Conservation (phyloP, 345 rosid species). For the Linum usitatissimum region DNA sequence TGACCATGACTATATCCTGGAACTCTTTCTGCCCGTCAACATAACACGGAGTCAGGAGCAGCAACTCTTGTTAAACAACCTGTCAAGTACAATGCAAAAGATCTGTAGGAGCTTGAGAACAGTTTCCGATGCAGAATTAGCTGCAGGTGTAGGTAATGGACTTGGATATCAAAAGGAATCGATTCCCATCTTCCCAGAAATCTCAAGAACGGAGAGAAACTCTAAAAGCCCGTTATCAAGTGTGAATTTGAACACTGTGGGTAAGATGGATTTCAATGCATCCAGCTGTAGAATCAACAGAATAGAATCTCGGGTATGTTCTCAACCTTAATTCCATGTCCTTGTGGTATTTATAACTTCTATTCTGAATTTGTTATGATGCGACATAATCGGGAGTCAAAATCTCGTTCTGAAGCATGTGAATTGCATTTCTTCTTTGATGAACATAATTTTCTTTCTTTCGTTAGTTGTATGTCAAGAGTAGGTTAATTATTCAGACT, state of each 20-base stretch:
- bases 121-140: slow-evolving; percentile 44
- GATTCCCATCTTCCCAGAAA: slow-evolving; percentile 19
- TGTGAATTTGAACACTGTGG: slow-evolving; percentile 25
- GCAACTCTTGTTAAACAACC: slow-evolving; percentile 67
- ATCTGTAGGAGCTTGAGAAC: slow-evolving; percentile 70
- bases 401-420: background rate
- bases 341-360: slow-evolving; percentile 2
- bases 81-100: slow-evolving; percentile 79
- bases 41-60: slow-evolving; percentile 72
- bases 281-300: slow-evolving; percentile 29
- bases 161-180: slow-evolving; percentile 22
- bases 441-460: background rate
- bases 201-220: slow-evolving; percentile 22
- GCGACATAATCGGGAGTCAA: background rate
- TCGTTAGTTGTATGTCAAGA: no score
- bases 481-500: background rate
- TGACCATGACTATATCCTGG: slow-evolving; percentile 60
- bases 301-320: slow-evolving; percentile 35
- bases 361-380: background rate
- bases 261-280: slow-evolving; percentile 18
- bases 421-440: background rate
- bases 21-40: slow-evolving; percentile 71
- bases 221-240: slow-evolving; percentile 25
- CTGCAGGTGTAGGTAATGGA: slow-evolving; percentile 20
- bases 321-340: slow-evolving; percentile 1